Evolutionary conservation across 2,329 filamentous ascomycete species (phyloP).

Genomic region (Hysterium pulicare): DNA sequence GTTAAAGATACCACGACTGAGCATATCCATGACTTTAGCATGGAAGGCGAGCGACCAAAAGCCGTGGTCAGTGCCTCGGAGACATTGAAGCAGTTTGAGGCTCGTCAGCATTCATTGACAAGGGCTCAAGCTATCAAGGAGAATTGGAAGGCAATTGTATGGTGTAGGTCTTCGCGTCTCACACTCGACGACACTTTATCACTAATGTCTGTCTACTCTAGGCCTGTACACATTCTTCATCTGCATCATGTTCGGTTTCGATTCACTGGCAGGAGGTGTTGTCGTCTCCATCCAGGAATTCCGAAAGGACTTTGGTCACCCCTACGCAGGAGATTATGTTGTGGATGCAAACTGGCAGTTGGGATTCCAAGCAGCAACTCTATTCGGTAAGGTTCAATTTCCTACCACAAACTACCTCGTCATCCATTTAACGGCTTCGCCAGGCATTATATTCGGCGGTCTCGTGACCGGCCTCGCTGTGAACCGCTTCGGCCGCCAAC

Average conservation of each 20-base stretch:
- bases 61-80: no score
- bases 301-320: conserved; percentile 13
- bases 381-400: conserved; percentile 12
- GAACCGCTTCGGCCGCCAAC: conserved; percentile 12
- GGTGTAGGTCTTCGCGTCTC: no score
- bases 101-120: conserved; percentile 12
- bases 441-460: conserved; percentile 11
- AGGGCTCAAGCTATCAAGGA: conserved; percentile 13
- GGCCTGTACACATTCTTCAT: conserved; percentile 17
- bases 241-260: conserved; percentile 16
- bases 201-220: no score
- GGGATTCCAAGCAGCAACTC: conserved; percentile 15
- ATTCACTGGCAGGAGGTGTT: conserved; percentile 14
- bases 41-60: no score
- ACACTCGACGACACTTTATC: no score
- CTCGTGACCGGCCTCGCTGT: conserved; percentile 10
- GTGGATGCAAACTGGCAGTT: conserved; percentile 16
- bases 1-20: no score
- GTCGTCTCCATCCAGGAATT: conserved; percentile 13
- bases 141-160: conserved; percentile 13
- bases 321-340: conserved; percentile 14
- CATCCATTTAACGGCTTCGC: background rate
- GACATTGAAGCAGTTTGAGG: conserved; percentile 10
- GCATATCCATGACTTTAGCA: no score
- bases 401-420: background rate